phyloP scores from a whole-genome alignment of 495 filamentous ascomycete genomes.

The Aspergillus homomorphus region DNA sequence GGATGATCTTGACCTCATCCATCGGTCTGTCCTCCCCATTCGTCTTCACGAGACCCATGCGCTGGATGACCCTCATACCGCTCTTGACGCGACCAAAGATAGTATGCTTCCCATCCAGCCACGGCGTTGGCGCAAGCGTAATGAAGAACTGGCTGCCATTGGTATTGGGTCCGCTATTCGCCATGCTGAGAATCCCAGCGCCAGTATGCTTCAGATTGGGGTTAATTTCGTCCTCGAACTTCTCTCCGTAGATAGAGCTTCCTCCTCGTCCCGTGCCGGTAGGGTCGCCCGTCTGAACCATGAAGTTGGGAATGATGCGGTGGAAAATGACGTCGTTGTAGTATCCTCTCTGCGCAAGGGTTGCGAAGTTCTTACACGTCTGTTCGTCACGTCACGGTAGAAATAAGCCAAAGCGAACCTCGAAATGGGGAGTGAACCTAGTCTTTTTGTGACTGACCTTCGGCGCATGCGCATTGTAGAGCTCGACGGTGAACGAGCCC shows the following conservation, averaged over 20 bases:
- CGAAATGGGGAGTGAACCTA: not conserved
- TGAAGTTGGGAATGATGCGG: conserved; percentile 93
- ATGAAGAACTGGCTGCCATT: conserved; percentile 90
- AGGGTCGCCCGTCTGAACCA: conserved; percentile 95
- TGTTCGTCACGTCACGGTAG: conserved; percentile 27
- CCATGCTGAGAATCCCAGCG: conserved; percentile 92
- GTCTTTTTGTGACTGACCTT: conserved; percentile 43
- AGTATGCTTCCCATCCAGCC: conserved; percentile 96
- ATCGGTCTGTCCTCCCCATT: conserved; percentile 73
- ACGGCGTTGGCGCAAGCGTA: conserved; percentile 91
- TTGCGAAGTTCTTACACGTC: conserved; percentile 87
- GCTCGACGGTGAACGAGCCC: conserved; percentile 84
- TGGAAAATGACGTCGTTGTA: conserved; percentile 86
- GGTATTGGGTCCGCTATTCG: conserved; percentile 89
- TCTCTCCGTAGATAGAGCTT: conserved; percentile 85
- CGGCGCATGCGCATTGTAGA: conserved; percentile 79
- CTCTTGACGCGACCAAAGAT: conserved; percentile 92
- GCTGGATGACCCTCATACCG: conserved; percentile 77
- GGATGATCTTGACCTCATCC: conserved; percentile 80
- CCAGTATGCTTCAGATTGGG: conserved; percentile 83
- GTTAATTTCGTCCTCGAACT: conserved; percentile 91
- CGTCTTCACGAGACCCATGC: conserved; percentile 90
- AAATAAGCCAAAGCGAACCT: conserved; percentile 14
- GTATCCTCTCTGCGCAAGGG: conserved; percentile 75
- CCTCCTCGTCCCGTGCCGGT: conserved; percentile 95